Evolutionary conservation across 495 filamentous ascomycete genomes (phyloP).

Genomic region (Glonium stellatum): DNA sequence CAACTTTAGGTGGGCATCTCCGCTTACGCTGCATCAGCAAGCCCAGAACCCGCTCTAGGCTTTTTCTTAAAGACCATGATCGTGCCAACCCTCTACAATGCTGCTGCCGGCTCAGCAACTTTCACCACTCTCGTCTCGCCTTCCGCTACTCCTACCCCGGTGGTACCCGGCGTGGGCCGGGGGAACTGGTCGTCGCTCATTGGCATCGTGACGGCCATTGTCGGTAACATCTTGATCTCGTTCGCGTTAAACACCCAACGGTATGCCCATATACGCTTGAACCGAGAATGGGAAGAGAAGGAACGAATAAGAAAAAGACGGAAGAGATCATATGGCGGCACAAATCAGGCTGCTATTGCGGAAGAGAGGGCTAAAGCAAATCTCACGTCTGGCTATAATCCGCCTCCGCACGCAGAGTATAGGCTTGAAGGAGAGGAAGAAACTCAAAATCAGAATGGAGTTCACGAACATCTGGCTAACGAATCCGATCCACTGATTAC

Average conservation of each 20-base stretch:
- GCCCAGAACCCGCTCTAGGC: background rate
- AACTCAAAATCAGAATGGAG: background rate
- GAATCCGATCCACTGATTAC: constrained; percentile 46
- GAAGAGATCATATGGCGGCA: constrained; percentile 37
- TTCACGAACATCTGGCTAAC: constrained; percentile 10
- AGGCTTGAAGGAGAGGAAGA: constrained; percentile 12
- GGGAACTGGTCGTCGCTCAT: constrained; percentile 78
- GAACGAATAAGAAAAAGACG: constrained; percentile 32
- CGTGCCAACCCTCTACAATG: constrained; percentile 1
- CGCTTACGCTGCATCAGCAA: background rate
- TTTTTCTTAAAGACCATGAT: background rate
- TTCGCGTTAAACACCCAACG: constrained; percentile 94
- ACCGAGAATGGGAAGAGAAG: constrained; percentile 43
- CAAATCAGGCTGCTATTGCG: constrained; percentile 26
- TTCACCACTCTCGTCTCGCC: background rate
- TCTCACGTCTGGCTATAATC: constrained; percentile 10
- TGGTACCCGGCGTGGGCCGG: background rate
- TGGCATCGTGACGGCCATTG: constrained; percentile 85
- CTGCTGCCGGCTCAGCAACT: constrained; percentile 23
- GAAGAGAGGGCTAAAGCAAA: constrained; percentile 27
- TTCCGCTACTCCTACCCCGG: background rate
- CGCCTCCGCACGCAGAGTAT: constrained; percentile 9
- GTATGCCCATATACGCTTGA: constrained; percentile 82
- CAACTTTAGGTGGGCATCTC: background rate
- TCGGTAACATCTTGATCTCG: constrained; percentile 87